Evolutionary conservation across 2,329 filamentous ascomycete genomes (phyloP).

Genomic region (Septoria linicola): DNA sequence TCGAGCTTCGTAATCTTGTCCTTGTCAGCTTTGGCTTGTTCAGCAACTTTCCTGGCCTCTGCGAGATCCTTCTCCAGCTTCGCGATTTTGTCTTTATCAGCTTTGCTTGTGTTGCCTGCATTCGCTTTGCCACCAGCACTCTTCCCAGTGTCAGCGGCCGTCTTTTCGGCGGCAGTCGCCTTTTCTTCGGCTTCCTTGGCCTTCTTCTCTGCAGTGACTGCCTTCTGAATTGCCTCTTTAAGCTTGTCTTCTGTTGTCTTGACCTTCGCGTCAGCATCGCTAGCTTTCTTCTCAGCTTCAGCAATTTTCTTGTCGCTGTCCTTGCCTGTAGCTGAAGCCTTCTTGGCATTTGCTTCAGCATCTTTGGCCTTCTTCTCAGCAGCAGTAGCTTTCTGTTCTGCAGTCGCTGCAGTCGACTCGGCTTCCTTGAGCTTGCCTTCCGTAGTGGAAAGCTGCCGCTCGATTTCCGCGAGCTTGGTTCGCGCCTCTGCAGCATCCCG

Average conservation of each 20-base stretch:
- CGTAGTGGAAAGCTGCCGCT: background rate
- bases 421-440: constrained; percentile 11
- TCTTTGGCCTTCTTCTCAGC: constrained; percentile 16
- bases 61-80: constrained; percentile 20
- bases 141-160: constrained; percentile 11
- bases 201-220: constrained; percentile 10
- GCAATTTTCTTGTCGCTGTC: constrained; percentile 18
- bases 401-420: constrained; percentile 16
- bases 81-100: constrained; percentile 18
- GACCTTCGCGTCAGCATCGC: constrained; percentile 5
- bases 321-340: constrained; percentile 17
- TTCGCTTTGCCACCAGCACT: constrained; percentile 6
- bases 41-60: constrained; percentile 15
- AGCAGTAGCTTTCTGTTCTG: constrained; percentile 8
- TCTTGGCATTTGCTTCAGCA: constrained; percentile 17
- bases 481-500: background rate
- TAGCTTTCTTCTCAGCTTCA: constrained; percentile 5
- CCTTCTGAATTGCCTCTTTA: constrained; percentile 16
- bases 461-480: background rate
- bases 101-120: constrained; percentile 11
- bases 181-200: constrained; percentile 17
- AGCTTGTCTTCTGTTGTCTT: constrained; percentile 15
- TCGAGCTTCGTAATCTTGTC: constrained; percentile 17
- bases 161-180: constrained; percentile 16
- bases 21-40: constrained; percentile 16